Base-by-base conservation (phyloP, 208 protist species). In the Blastocrithidia nonstop region DNA sequence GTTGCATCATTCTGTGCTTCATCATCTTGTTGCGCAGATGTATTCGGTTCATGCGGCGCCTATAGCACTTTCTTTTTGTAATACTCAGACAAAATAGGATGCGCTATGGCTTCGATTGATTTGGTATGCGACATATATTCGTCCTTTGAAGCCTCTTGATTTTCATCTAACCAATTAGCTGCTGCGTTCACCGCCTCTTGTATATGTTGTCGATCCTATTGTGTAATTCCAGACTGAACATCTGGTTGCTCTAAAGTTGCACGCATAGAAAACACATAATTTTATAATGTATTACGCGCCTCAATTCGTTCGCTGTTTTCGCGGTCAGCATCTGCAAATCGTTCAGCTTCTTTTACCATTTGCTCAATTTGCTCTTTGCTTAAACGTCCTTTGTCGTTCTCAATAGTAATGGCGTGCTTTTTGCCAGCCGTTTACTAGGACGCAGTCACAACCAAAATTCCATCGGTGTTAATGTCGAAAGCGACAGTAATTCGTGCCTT, bases 381-480 rank as follows among this genome's bases (percentile, higher is more conserved):
- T 11, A 64, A 79, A 25, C 88, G 74, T 3, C 77, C 56, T 16
- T 82, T 76, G 39, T 20, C 48, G 54, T 62, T 80, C 28, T 78
- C 95, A 44, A 99, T 97, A 22, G 84, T 80, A 50, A 99, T 96
- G 42, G 93, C 95, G 45, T 94, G 71, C 16, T 31, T 57, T 33
- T 88, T 77, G 56, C 56, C 82, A 17, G 93, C 93, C 26, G 74
- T 72, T 59, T 97, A 94, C 61, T 99, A 96, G 25, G 71, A 79
- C 20, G 97, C 97, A 27, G 77, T 93, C 17, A 99, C 94, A 43
- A 81, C 86, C 33, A 99, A 78, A 36, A 99, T 97, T 50, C 96
- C 94, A 58, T 99, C 93, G 5, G 92, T 89, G 69, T 99, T 97
- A 32, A 99, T 68, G 36, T 88, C 83, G 50, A 98, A 98, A 13